Percentiles rank a stretch among this genome's conserved stretches.
These are phyloP conservation scores for Eleusine indica DNA, from an alignment of 176 grass and related monocot genomes.

Conservation along the genomic window DNA sequence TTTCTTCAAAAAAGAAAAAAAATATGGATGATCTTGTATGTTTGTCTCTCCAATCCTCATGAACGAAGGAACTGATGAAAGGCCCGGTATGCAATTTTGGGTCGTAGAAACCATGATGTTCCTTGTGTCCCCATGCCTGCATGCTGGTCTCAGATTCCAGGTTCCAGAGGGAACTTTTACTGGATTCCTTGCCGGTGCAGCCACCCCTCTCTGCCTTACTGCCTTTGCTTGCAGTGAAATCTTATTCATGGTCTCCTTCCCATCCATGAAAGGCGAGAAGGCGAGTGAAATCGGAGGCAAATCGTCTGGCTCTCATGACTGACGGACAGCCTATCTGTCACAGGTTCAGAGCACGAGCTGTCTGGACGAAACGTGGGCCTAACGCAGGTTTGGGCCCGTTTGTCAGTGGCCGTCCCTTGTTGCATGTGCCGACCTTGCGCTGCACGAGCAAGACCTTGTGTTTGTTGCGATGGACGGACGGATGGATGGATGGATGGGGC, in stretches of 20 bases:
- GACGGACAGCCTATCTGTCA: constrained; percentile 32
- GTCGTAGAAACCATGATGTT: constrained; percentile 21
- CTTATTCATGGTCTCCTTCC: background rate
- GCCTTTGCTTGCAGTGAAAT: constrained; percentile 38
- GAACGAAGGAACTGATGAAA: background rate
- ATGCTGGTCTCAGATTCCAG: constrained; percentile 12
- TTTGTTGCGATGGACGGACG: background rate
- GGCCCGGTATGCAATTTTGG: background rate
- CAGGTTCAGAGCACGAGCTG: constrained; percentile 11
- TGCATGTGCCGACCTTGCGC: constrained; percentile 22
- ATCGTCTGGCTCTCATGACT: background rate
- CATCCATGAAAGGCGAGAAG: background rate
- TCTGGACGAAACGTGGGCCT: constrained; percentile 22
- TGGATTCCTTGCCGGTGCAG: constrained; percentile 20
- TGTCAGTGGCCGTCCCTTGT: constrained; percentile 24
- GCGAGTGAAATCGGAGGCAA: constrained; percentile 9
- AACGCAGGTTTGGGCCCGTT: background rate
- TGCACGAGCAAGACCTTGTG: constrained; percentile 6
- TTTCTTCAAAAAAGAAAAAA: no score
- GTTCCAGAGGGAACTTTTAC: constrained; percentile 29
- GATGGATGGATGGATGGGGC: constrained; percentile 3
- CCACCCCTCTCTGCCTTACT: background rate
- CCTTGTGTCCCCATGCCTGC: constrained; percentile 18
- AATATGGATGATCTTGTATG: no score
- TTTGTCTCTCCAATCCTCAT: background rate